Conservation (phyloP, 768 basidiomycete species). For the Mycena capillaripes region DNA sequence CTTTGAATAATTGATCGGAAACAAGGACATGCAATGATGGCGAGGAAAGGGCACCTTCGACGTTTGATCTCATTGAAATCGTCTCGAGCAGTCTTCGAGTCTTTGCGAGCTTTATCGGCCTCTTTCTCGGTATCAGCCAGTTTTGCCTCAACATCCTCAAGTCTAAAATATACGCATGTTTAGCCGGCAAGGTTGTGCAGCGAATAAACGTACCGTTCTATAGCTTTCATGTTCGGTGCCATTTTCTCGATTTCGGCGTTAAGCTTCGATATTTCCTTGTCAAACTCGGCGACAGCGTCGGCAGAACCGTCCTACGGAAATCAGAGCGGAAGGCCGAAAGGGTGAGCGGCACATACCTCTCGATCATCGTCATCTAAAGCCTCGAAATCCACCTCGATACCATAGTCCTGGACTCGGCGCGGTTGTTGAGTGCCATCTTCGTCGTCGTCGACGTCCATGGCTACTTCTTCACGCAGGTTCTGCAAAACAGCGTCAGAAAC, state of each 20-base stretch:
- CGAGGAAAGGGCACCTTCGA: slow-evolving; percentile 65
- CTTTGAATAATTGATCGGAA: slow-evolving; percentile 40
- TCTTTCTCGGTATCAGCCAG: slow-evolving; percentile 92
- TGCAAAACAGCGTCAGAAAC: slow-evolving; percentile 43
- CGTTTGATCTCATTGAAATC: slow-evolving; percentile 91
- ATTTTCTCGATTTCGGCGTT: slow-evolving; percentile 89
- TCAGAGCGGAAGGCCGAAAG: background rate
- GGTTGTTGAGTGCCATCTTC: slow-evolving; percentile 85
- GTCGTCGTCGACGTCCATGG: slow-evolving; percentile 94
- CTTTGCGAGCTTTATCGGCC: slow-evolving; percentile 91
- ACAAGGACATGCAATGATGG: background rate
- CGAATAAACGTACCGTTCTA: slow-evolving; percentile 74
- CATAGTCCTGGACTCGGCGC: slow-evolving; percentile 83
- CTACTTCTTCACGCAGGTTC: slow-evolving; percentile 88
- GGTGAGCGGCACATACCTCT: slow-evolving; percentile 55
- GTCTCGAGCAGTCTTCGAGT: slow-evolving; percentile 92
- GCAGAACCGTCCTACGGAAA: slow-evolving; percentile 67
- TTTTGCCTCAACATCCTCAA: slow-evolving; percentile 89
- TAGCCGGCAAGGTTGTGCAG: background rate
- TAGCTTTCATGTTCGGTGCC: slow-evolving; percentile 97
- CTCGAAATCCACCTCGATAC: slow-evolving; percentile 91
- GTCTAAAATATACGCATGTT: slow-evolving; percentile 53
- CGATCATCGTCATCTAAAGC: slow-evolving; percentile 81
- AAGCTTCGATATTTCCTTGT: slow-evolving; percentile 78
- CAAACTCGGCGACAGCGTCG: slow-evolving; percentile 79